Base-by-base conservation (phyloP, 805 yeast species). In the Pichia kluyveri region DNA sequence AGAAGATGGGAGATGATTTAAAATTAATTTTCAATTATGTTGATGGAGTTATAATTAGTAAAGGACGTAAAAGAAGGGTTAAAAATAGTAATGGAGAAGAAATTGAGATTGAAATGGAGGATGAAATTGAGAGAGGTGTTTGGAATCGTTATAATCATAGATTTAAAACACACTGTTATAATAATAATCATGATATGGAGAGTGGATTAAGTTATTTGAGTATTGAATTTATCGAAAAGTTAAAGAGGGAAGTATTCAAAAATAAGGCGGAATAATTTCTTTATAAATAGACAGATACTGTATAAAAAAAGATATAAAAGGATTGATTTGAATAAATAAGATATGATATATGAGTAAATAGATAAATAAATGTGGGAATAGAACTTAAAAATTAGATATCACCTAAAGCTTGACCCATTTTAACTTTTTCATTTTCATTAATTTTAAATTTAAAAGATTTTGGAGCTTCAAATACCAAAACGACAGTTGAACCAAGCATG, bases 381-480 rank as follows among this genome's bases (percentile, higher is more conserved):
- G 17, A 34, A 8, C 34, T n/a, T n/a, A n/a, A n/a, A 44, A 9
- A 50, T 11, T 38, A 12, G 8, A 34, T 34, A 34, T 47, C 66
- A 26, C 96, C 96, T 41, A 90, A 68, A 11, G 76, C 59, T 68
- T 91, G 83, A 12, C 99, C 99, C 80, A 91, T 80, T 61, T 81
- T 80, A 42, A 93, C 89, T 54, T 71, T 75, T 56, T 88, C 82
- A n/a, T 95, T 95, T 15, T 76, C 74, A 42, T 75, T 69, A 41
- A 89, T 74, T 37, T 75, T 69, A 60, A 89, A 93, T 58, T 77
- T 67, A 65, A 91, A 93, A 51, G 74, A 70, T 49, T 74, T 76
- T 27, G 99, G 99, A 1, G 97, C 99, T 68, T 93, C 99, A 67
- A 93, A 93, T 23, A 91, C 95, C 54, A 93, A 72, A 17, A 93